Conservation (phyloP, 2,329 filamentous ascomycete species). For the Fusarium coffeatum region DNA sequence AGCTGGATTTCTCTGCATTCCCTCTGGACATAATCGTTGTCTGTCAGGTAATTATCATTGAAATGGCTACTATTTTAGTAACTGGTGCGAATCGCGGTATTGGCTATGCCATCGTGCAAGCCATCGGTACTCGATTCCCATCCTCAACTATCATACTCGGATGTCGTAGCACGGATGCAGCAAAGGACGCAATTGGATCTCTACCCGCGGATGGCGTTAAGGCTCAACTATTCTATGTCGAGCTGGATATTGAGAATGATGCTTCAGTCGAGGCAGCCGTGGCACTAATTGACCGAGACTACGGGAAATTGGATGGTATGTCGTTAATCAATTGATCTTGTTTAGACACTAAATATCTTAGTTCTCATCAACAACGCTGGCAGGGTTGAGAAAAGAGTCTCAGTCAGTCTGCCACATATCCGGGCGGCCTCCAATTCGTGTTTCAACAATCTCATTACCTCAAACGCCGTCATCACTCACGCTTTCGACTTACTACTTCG, state of each 20-base stretch:
- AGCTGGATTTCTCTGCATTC: no score
- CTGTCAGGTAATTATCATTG: fast-evolving
- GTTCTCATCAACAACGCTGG: slow-evolving; percentile 16
- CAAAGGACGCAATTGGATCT: neutral
- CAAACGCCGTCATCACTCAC: neutral
- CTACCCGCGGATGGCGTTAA: neutral
- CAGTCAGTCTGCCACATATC: neutral
- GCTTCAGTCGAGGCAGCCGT: neutral
- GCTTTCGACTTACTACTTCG: neutral
- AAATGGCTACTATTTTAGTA: neutral
- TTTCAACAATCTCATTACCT: slow-evolving; percentile 16
- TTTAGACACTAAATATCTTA: neutral
- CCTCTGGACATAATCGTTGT: no score
- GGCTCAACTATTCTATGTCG: neutral
- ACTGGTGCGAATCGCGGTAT: slow-evolving; percentile 25
- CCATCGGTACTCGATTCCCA: neutral
- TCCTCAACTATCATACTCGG: slow-evolving; percentile 9
- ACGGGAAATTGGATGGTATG: neutral
- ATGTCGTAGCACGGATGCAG: neutral
- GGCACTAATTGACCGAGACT: neutral
- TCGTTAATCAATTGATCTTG: fast-evolving
- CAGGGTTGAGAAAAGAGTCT: neutral
- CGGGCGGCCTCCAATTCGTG: slow-evolving; percentile 5
- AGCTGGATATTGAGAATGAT: slow-evolving; percentile 9
- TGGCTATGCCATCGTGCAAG: slow-evolving; percentile 17